Evolutionary conservation across 2,329 filamentous ascomycete species (phyloP), one percentile per base, ranked within the genome.

Genomic region (Akanthomyces uredinophilus): DNA sequence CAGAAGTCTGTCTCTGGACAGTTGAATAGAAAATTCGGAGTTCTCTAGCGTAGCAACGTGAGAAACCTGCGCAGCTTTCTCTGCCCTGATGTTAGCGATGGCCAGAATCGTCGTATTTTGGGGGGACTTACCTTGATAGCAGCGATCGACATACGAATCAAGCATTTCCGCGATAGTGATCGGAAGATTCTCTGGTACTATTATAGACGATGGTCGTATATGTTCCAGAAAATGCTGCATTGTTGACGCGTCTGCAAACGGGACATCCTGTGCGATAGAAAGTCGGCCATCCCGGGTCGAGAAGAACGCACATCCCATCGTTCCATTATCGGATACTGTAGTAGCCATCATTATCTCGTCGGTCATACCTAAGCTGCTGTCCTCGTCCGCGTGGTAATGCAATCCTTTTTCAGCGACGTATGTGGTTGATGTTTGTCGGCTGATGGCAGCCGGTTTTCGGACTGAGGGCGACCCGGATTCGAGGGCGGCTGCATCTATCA

Each of bases 241-340:
- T 14, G 88, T 77, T 41, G 91, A 87, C n/a, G 85, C 72, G n/a
- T 85, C 87, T 5, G 87, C 88, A 66, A 86, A 79, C 18, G 84
- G 80, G 11, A 91, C 81, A 67, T 97, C 93, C 70, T 94, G 87
- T 70, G 96, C 87, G 49, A 96, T 80, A 63, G 84, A 88, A 4
- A 97, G 74, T 41, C 81, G 85, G 68, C 90, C 87, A 44, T 92
- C 85, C 29, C 81, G 77, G 6, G 87, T 86, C 52, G 88, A 79
- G 70, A 94, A 96, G 70, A 94, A 96, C 51, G 91, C 88, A 72
- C 92, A 97, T 0, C 94, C 94, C 20, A 96, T 80, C 0, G 83
- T 87, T 1, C 84, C 86, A 35, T 84, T 82, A n/a, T 87, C 83
- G 65, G 83, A 86, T 71, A 94, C 80, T 63, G 96, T 87, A 27